These are phyloP conservation scores for Sporisorium exsertum DNA, from an alignment of 1,284 basidiomycete genomes.

Conservation along the genomic window DNA sequence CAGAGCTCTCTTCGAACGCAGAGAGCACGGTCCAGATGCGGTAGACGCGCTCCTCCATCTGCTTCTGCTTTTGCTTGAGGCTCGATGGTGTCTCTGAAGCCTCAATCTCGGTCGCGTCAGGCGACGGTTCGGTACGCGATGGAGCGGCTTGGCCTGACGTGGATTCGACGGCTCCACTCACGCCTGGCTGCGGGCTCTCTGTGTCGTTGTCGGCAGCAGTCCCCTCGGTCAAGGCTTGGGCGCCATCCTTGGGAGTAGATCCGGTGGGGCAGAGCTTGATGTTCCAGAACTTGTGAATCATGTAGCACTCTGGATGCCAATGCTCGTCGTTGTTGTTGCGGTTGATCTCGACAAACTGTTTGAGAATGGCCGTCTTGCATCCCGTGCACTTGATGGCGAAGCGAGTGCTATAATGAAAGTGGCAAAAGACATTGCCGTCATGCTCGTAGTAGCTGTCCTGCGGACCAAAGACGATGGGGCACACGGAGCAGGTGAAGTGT, in stretches of 20 bases:
- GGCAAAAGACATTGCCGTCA: constrained; percentile 83
- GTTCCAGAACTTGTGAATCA: constrained; percentile 99
- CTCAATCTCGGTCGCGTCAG: constrained; percentile 74
- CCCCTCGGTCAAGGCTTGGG: constrained; percentile 23
- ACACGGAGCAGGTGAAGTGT: constrained; percentile 98
- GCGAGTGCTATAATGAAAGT: constrained; percentile 92
- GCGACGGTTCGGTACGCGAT: constrained; percentile 42
- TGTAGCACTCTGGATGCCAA: constrained; percentile 99
- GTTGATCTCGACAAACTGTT: constrained; percentile 99
- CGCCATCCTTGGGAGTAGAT: constrained; percentile 57
- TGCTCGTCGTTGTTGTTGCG: constrained; percentile 97
- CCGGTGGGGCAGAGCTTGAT: constrained; percentile 79
- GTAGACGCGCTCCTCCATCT: constrained; percentile 97
- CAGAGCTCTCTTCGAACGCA: constrained; percentile 97
- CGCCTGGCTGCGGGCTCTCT: constrained; percentile 23
- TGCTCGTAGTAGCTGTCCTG: constrained; percentile 99
- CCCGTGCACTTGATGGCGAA: constrained; percentile 99
- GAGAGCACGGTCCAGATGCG: constrained; percentile 99
- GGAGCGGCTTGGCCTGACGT: constrained; percentile 39
- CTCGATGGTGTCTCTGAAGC: constrained; percentile 79
- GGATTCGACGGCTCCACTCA: constrained; percentile 34
- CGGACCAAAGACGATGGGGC: constrained; percentile 93
- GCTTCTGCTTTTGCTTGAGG: constrained; percentile 89
- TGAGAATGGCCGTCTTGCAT: constrained; percentile 96
- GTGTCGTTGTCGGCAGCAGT: constrained; percentile 12